Base-by-base conservation (phyloP, 139 green algal species). In the Microglena sp. region DNA sequence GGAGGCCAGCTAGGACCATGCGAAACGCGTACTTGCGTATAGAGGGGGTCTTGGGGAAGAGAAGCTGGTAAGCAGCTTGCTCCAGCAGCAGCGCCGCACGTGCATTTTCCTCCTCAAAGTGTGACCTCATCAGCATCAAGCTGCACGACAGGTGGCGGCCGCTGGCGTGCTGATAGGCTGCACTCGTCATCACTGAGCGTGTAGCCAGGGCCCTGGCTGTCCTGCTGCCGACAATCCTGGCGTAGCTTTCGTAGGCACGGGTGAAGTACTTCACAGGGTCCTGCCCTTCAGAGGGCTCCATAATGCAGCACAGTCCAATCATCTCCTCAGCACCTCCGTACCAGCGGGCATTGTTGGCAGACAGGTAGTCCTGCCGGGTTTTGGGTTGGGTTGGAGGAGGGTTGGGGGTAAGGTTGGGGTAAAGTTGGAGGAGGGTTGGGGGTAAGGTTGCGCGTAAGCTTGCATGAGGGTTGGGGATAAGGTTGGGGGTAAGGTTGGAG, bases 1-100 rank as follows among this genome's bases (percentile, higher is more conserved):
- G 77, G 66, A 97, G 82, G 5, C 86, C 91, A 1, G 91, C 88
- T 53, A 97, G 84, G 31, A 97, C 90, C 58, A 93, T 79, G 43
- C 93, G 78, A 71, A 97, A 97, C 3, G 82, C 86, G 68, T 87
- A 94, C 66, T 88, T 90, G 69, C 86, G 84, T 15, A 68, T 22
- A 45, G 55, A 70, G 0, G 87, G 76, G 15, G 74, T 68, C 6
- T 67, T 64, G 24, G 43, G 55, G 32, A 67, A 79, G 56, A 97
- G 80, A 68, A 91, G 86, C 26, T 45, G 72, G 40, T 84, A 76
- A 1, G 87, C 91, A 18, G 87, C 83, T 73, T 91, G 84, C 80
- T 97, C 90, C 73, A 96, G 70, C 64, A 96, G 72, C 62, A 97
- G 60, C 1, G 77, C 90, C 4, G 90, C 86, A 2, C 89, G 77